Percentiles rank a stretch among this genome's conserved stretches.
These are phyloP conservation scores for Alnus glutinosa DNA, from an alignment of 306 rosid species.

Conservation along the genomic window DNA sequence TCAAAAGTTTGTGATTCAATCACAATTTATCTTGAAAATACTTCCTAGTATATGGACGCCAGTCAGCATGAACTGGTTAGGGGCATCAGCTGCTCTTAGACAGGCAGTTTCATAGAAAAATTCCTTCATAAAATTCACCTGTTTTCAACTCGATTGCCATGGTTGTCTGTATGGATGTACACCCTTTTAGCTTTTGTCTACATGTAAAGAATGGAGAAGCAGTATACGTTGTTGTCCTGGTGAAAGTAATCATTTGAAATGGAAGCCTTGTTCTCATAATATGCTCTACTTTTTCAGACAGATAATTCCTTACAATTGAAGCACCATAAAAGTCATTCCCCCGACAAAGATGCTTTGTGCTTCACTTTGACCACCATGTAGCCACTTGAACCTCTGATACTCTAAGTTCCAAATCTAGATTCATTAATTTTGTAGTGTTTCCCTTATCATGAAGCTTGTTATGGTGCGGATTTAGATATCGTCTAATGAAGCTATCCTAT, in stretches of 20 bases:
- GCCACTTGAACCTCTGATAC: not conserved
- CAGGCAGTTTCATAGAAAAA: not conserved
- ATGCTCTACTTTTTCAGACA: too few relatives aligned
- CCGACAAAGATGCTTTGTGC: not conserved
- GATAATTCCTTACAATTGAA: not conserved
- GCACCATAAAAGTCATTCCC: not conserved
- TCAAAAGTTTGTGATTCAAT: not conserved
- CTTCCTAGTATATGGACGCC: too few relatives aligned
- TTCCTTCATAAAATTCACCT: not conserved
- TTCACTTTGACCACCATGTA: too few relatives aligned
- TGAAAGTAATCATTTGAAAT: not conserved
- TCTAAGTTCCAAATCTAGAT: not conserved
- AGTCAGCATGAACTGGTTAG: too few relatives aligned
- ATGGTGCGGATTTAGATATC: not conserved
- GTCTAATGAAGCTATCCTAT: too few relatives aligned
- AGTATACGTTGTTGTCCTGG: not conserved
- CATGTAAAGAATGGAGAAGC: too few relatives aligned
- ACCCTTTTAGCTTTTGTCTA: too few relatives aligned
- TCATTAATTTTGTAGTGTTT: not conserved
- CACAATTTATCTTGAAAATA: too few relatives aligned
- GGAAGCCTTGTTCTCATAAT: too few relatives aligned
- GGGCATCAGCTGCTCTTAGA: not conserved
- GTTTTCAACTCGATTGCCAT: too few relatives aligned
- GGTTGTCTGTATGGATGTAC: too few relatives aligned
- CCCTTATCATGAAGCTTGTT: not conserved